Evolutionary conservation across 768 basidiomycete species (phyloP).

Genomic region (Phaffia tasmanica): DNA sequence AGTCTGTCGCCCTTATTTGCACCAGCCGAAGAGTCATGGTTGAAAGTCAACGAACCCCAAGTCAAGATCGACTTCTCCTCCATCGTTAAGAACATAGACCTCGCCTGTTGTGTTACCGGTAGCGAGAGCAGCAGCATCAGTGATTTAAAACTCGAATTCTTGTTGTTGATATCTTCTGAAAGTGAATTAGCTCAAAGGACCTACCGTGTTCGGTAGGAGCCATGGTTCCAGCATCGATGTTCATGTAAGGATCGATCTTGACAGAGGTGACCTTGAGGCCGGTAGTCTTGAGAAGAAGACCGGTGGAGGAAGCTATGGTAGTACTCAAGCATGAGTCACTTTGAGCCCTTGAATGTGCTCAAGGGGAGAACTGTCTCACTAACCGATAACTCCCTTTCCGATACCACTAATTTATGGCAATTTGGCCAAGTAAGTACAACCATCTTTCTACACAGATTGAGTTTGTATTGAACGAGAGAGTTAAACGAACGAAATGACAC

Average conservation of each 20-base stretch:
- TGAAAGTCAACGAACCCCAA: slow-evolving; percentile 45
- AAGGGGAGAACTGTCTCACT: slow-evolving; percentile 25
- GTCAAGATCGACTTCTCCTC: slow-evolving; percentile 95
- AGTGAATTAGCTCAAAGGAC: slow-evolving; percentile 31
- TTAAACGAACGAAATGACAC: slow-evolving; percentile 59
- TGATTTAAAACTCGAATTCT: neutral
- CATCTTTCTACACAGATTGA: neutral
- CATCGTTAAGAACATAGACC: slow-evolving; percentile 96
- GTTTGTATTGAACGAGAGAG: neutral
- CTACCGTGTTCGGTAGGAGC: slow-evolving; percentile 93
- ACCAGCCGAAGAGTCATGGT: neutral
- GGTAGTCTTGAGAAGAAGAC: slow-evolving; percentile 83
- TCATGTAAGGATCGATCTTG: slow-evolving; percentile 99
- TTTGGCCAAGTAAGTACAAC: neutral
- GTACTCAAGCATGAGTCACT: neutral
- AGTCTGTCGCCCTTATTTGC: neutral
- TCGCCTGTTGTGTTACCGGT: slow-evolving; percentile 51
- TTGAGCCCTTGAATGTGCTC: neutral
- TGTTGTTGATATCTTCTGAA: neutral
- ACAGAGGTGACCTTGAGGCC: slow-evolving; percentile 96
- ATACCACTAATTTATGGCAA: slow-evolving; percentile 55
- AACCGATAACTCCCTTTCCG: slow-evolving; percentile 98
- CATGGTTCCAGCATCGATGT: slow-evolving; percentile 99
- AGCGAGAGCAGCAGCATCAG: slow-evolving; percentile 23
- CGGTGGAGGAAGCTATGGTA: slow-evolving; percentile 78